Evolutionary conservation across 306 rosid genomes (phyloP).

Genomic region (Vigna hirtella): DNA sequence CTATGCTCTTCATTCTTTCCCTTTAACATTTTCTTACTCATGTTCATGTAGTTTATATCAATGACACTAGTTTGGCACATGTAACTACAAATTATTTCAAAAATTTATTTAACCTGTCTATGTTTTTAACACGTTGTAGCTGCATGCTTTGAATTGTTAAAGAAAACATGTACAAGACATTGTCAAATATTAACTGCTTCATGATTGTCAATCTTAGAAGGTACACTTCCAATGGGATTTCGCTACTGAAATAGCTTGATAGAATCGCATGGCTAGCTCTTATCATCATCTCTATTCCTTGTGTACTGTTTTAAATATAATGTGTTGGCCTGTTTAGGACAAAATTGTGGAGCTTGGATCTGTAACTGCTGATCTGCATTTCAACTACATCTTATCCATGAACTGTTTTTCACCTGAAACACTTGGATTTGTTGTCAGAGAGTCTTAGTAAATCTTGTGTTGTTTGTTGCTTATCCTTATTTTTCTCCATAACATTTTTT

Average conservation of each 20-base stretch:
- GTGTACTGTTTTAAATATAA: slow-evolving; percentile 6
- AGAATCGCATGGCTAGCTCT: slow-evolving; percentile 20
- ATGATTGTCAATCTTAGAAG: background rate
- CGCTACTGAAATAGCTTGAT: slow-evolving; percentile 7
- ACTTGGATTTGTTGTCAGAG: background rate
- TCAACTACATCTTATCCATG: background rate
- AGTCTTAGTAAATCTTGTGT: background rate
- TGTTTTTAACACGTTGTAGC: background rate
- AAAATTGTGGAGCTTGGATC: slow-evolving; percentile 9
- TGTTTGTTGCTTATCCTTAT: background rate
- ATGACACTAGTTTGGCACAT: background rate
- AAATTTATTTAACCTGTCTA: background rate
- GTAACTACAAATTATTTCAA: background rate
- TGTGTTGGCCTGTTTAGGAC: slow-evolving; percentile 1
- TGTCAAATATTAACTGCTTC: background rate
- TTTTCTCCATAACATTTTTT: background rate
- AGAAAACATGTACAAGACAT: background rate
- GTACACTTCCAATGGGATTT: background rate
- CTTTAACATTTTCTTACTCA: background rate
- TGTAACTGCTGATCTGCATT: background rate
- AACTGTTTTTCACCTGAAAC: slow-evolving; percentile 13
- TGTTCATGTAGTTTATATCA: slow-evolving; percentile 15
- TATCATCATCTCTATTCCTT: slow-evolving; percentile 3
- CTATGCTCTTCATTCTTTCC: background rate
- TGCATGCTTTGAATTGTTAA: slow-evolving; percentile 29